Evolutionary conservation across 2,329 filamentous ascomycete species (phyloP).

Genomic region (Pseudocercospora cruenta): DNA sequence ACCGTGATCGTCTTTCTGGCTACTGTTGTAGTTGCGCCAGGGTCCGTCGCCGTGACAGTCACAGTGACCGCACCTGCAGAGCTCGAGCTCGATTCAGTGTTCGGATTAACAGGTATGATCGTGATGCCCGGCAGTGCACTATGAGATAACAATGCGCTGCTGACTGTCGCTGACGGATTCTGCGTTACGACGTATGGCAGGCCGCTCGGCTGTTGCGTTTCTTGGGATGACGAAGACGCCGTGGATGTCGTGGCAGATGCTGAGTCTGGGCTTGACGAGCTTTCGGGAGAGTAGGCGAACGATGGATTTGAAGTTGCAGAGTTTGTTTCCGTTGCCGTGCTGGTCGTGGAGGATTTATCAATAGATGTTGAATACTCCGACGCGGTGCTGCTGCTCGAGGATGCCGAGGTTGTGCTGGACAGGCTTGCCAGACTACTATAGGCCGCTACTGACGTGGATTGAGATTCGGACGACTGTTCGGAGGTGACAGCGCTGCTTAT

Average conservation of each 20-base stretch:
- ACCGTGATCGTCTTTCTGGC: conserved; percentile 28
- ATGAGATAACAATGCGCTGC: conserved; percentile 5
- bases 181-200: conserved; percentile 17
- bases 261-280: background rate
- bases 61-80: background rate
- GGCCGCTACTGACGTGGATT: background rate
- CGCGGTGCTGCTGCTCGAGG: background rate
- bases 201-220: background rate
- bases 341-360: background rate
- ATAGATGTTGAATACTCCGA: background rate
- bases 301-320: background rate
- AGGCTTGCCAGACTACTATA: background rate
- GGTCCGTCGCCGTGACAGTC: conserved; percentile 29
- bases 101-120: conserved; percentile 31
- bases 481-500: background rate
- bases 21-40: conserved; percentile 27
- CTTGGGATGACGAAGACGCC: background rate
- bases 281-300: background rate
- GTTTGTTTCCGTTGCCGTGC: background rate
- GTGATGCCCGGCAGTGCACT: conserved; percentile 28
- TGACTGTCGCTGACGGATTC: background rate
- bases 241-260: background rate
- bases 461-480: background rate
- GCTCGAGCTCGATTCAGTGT: background rate
- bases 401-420: background rate